Conservation (phyloP, 2,329 filamentous ascomycete genomes). For the Sarocladium oryzae region DNA sequence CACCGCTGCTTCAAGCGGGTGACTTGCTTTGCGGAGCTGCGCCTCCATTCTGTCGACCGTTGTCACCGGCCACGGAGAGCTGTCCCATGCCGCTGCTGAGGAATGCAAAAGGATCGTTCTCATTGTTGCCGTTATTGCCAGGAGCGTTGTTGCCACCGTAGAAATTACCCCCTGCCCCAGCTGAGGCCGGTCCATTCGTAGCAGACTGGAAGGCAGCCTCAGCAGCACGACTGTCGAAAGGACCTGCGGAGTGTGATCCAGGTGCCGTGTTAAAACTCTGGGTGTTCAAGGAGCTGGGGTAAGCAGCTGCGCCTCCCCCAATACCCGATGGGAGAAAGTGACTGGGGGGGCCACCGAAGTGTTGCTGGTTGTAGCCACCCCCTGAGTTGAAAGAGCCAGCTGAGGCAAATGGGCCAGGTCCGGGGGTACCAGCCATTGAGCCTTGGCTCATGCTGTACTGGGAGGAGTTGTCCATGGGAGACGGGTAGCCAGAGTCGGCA, state of each 20-base stretch:
- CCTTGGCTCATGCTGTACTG: conserved; percentile 80
- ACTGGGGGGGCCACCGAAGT: conserved; percentile 81
- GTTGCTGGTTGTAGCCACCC: conserved; percentile 59
- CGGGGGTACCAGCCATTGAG: conserved; percentile 78
- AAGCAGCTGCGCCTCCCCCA: conserved; percentile 61
- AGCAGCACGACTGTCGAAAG: conserved; percentile 87
- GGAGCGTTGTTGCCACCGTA: conserved; percentile 43
- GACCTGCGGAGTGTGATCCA: conserved; percentile 73
- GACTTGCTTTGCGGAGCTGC: conserved; percentile 53
- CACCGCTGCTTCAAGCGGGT: conserved; percentile 38
- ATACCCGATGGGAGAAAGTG: conserved; percentile 87
- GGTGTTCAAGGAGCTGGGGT: conserved; percentile 73
- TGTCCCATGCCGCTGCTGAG: conserved; percentile 66
- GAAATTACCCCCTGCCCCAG: conserved; percentile 56
- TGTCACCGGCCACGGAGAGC: conserved; percentile 60
- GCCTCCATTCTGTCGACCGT: conserved; percentile 57
- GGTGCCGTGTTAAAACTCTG: conserved; percentile 68
- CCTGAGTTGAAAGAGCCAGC: conserved; percentile 61
- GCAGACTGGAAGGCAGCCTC: conserved; percentile 92
- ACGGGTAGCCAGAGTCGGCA: conserved; percentile 86
- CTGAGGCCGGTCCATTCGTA: conserved; percentile 71
- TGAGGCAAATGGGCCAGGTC: conserved; percentile 69
- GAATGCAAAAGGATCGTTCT: conserved; percentile 75
- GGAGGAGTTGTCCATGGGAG: conserved; percentile 62
- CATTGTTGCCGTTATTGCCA: conserved; percentile 53